A percentile compares a stretch with the other conserved stretches of the same genome.
phyloP scores from a whole-genome alignment of 192 early-diverging fungal genomes.

The Backusella psychrophila region DNA sequence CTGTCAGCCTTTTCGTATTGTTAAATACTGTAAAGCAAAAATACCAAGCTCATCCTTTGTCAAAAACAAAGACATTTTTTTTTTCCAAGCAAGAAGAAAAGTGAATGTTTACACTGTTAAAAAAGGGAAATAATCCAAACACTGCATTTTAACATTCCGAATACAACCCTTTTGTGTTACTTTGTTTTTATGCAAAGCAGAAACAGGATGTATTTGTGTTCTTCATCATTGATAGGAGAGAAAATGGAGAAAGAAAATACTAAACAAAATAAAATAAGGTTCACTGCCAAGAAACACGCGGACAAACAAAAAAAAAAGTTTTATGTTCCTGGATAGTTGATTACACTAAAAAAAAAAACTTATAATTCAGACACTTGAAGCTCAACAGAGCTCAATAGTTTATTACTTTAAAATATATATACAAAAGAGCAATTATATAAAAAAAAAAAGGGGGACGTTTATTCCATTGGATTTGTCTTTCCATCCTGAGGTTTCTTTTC shows the following conservation, averaged over 20 bases:
- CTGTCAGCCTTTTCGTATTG: not conserved
- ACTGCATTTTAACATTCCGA: not conserved
- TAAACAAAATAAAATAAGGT: no score
- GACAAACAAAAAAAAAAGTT: not conserved
- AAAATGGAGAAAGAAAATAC: no score
- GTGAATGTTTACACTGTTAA: not conserved
- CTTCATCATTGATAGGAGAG: no score
- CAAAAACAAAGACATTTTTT: not conserved
- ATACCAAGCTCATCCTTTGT: not conserved
- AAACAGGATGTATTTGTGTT: no score
- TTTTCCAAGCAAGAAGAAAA: not conserved
- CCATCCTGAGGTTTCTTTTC: constrained; percentile 33
- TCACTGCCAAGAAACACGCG: not conserved
- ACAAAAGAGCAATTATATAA: not conserved
- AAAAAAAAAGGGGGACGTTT: not conserved
- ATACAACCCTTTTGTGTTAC: not conserved
- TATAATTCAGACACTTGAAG: no score
- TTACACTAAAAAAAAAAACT: not conserved
- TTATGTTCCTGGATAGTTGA: not conserved
- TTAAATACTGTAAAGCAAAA: not conserved
- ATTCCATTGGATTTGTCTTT: constrained; percentile 33
- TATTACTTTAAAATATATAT: not conserved
- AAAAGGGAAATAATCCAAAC: not conserved
- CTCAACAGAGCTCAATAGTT: no score
- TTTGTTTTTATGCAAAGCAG: not conserved